A percentile compares a stretch with the other conserved stretches of the same genome.
These are phyloP conservation scores for Candida coleopterorum DNA, from an alignment of 805 yeast genomes.

Conservation along the genomic window DNA sequence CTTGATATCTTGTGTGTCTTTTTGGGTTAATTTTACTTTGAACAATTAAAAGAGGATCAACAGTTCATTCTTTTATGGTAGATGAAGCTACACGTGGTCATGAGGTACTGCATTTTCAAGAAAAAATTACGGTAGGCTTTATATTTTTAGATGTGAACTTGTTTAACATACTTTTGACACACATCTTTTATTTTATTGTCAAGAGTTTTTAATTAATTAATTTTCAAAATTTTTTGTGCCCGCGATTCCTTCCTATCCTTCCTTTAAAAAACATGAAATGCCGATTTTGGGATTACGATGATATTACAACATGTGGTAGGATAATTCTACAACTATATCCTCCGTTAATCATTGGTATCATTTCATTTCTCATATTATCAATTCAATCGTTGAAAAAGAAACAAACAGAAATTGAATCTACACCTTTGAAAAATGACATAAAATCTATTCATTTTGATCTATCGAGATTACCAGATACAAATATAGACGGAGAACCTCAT, in stretches of 20 bases:
- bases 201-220: constrained; percentile 10
- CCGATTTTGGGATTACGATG: constrained; percentile 56
- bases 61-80: too few species aligned
- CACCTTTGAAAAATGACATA: constrained; percentile 26
- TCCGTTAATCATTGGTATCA: constrained; percentile 25
- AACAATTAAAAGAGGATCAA: too few species aligned
- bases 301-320: constrained; percentile 51
- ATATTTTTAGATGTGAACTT: too few species aligned
- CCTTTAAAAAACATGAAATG: constrained; percentile 2
- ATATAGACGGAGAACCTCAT: constrained; percentile 58
- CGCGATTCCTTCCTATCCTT: background rate
- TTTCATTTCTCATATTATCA: constrained; percentile 23
- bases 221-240: background rate
- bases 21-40: too few species aligned
- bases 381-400: constrained; percentile 13
- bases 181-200: too few species aligned
- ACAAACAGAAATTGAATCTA: constrained; percentile 19
- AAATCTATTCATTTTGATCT: constrained; percentile 66
- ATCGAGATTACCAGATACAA: constrained; percentile 46
- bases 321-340: constrained; percentile 31
- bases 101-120: too few species aligned
- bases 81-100: too few species aligned
- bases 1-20: too few species aligned
- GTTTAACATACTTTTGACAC: too few species aligned
- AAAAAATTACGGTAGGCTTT: too few species aligned